A percentile compares a stretch with the other conserved stretches of the same genome.
Evolutionary conservation across 2,329 filamentous ascomycete genomes (phyloP).

Genomic region (Myrmaecium sp.): DNA sequence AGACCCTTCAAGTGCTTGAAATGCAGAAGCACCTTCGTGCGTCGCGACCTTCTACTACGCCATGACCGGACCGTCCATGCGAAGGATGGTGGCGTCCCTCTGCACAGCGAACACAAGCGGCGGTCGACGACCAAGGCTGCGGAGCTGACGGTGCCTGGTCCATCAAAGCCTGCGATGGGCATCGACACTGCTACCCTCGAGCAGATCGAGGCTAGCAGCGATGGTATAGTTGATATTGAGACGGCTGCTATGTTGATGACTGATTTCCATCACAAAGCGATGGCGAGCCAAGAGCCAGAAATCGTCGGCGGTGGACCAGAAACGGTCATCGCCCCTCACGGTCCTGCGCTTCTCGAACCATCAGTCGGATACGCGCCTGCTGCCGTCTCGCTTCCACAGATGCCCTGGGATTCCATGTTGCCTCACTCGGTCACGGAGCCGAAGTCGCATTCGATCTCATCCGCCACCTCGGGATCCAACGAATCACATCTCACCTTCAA

Average conservation of each 20-base stretch:
- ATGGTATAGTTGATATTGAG: constrained; percentile 88
- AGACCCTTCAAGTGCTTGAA: constrained; percentile 97
- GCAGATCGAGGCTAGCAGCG: constrained; percentile 80
- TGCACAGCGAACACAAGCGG: constrained; percentile 88
- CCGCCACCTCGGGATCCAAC: constrained; percentile 47
- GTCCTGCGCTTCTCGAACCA: constrained; percentile 57
- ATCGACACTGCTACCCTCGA: constrained; percentile 77
- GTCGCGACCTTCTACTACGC: constrained; percentile 85
- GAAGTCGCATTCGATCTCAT: constrained; percentile 59
- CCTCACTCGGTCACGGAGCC: constrained; percentile 50
- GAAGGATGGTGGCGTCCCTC: constrained; percentile 85
- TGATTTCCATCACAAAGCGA: constrained; percentile 92
- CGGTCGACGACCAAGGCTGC: constrained; percentile 54
- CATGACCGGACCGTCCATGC: constrained; percentile 98
- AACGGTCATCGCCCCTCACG: constrained; percentile 57
- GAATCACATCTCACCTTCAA: constrained; percentile 43
- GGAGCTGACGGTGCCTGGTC: constrained; percentile 34
- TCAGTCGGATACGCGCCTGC: constrained; percentile 56
- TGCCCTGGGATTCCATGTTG: constrained; percentile 85
- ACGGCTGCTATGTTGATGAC: constrained; percentile 97
- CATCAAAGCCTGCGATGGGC: constrained; percentile 61
- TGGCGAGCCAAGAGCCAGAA: constrained; percentile 49
- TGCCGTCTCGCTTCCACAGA: constrained; percentile 66
- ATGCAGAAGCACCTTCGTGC: constrained; percentile 95
- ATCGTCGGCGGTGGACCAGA: constrained; percentile 36